Evolutionary conservation across 1,284 basidiomycete genomes (phyloP), one percentile per base, ranked within the genome.

Genomic region (Spongiforma sp.): DNA sequence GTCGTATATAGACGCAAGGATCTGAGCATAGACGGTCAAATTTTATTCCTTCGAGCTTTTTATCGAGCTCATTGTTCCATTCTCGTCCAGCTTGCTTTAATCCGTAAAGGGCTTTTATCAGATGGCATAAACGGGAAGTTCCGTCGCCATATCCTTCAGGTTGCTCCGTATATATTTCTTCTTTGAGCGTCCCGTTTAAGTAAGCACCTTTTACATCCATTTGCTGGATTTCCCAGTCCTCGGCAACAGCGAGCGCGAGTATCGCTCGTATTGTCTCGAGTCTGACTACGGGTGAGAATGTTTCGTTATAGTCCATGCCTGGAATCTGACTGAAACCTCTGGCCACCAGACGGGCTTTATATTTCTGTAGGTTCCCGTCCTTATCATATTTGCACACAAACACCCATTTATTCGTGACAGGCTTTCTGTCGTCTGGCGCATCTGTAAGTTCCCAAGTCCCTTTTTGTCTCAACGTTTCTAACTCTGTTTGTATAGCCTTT

Each of bases 141-240:
- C n/a, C n/a, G n/a, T n/a, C n/a, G n/a, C n/a, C n/a, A n/a, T n/a
- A n/a, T n/a, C n/a, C n/a, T n/a, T n/a, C n/a, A n/a, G n/a, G n/a
- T n/a, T n/a, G n/a, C n/a, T n/a, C n/a, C n/a, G n/a, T n/a, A n/a
- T n/a, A n/a, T n/a, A n/a, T n/a, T n/a, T n/a, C n/a, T n/a, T n/a
- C n/a, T n/a, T n/a, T n/a, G 33, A 34, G 36, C 32, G 36, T 63
- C 0, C 71, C 72, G 62, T 82, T 78, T 1, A 82, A 72, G 64
- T 77, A 83, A 0, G 77, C 77, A 0, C 73, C 74, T 11, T 75
- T 75, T 1, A 84, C 68, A 59, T 83, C 64, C 63, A 71, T 69
- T 52, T 71, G 62, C 12, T 71, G 61, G n/a, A 67, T 67, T 36
- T 67, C 52, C 62, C 60, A 64, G 10, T 64, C 43, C 9, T 67